Evolutionary conservation across 1,284 basidiomycete genomes (phyloP), one percentile per base, ranked within the genome.

Genomic region (Pterulicium gracile): DNA sequence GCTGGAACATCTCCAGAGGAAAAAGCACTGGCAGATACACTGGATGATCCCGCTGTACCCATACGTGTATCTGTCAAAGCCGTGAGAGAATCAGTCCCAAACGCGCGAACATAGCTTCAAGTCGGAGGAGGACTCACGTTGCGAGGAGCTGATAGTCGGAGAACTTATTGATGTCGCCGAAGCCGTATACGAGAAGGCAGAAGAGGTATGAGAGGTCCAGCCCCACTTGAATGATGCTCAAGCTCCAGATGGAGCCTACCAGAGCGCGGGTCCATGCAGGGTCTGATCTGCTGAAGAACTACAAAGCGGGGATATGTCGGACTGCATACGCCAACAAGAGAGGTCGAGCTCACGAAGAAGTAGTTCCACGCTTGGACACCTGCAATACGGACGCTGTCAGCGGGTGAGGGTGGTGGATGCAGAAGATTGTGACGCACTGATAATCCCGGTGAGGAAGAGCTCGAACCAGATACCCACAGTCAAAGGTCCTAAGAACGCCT

Each of bases 41-140:
- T 39, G 36, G 4, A 39, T 17, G 7, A 39, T 18, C n/a, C n/a
- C 36, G 15, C 15, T 39, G 15, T 39, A 39, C n/a, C 7, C 36
- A 17, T 39, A 39, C n/a, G 36, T 39, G 36, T 39, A 39, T 39
- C 36, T 39, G 36, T n/a, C n/a, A n/a, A n/a, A n/a, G n/a, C n/a
- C n/a, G n/a, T n/a, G n/a, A n/a, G n/a, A 32, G 27, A 32, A n/a
- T 17, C n/a, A 18, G 36, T 39, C 19, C 19, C 5, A 15, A 39
- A 10, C n/a, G 7, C 27, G 27, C n/a, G 27, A n/a, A n/a, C 27
- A 32, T 32, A 32, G 7, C 27, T 10, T 32, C n/a, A 32, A n/a
- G n/a, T 32, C 10, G 7, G 27, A 32, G 27, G 27, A 32, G n/a
- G n/a, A 17, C 36, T 39, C 15, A 39, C 36, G 36, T 39, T 18